phyloP scores from a whole-genome alignment of 495 filamentous ascomycete genomes.

The Penicillium coprophilum region DNA sequence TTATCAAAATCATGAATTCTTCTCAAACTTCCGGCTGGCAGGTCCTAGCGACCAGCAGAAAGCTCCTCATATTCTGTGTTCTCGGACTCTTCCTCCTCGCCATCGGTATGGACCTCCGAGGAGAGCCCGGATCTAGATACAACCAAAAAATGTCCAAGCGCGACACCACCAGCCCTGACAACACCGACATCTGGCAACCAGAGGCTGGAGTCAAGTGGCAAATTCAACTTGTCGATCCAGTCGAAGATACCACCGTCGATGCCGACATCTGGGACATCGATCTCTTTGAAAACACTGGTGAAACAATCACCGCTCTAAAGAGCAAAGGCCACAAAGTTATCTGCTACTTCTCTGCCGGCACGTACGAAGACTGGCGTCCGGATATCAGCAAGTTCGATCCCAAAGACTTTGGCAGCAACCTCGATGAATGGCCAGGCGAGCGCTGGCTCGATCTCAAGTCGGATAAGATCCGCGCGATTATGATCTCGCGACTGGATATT shows the following conservation, averaged over 20 bases:
- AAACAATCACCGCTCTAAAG: slow-evolving; percentile 11
- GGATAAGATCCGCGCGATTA: slow-evolving; percentile 57
- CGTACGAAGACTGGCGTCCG: slow-evolving; percentile 57
- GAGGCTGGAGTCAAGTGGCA: slow-evolving; percentile 17
- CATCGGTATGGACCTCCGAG: slow-evolving; percentile 7
- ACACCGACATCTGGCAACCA: slow-evolving; percentile 12
- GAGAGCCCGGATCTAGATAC: slow-evolving; percentile 1
- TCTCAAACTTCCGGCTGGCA: not conserved
- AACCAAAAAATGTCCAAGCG: slow-evolving; percentile 3
- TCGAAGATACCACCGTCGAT: slow-evolving; percentile 10
- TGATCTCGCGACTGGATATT: slow-evolving; percentile 55
- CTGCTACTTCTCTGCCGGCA: slow-evolving; percentile 74
- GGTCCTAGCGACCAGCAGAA: slow-evolving; percentile 3
- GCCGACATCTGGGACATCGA: slow-evolving; percentile 18
- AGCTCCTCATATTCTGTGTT: not conserved
- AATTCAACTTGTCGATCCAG: slow-evolving; percentile 12
- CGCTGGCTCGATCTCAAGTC: slow-evolving; percentile 63
- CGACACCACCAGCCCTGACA: not conserved
- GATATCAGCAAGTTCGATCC: slow-evolving; percentile 54
- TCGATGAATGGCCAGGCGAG: slow-evolving; percentile 68
- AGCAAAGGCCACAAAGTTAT: slow-evolving; percentile 55
- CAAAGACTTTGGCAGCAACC: slow-evolving; percentile 51
- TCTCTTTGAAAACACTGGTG: slow-evolving; percentile 16
- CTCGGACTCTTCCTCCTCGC: slow-evolving; percentile 8
- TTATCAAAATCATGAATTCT: slow-evolving; percentile 8